Conservation (phyloP, 768 basidiomycete species). For the Pseudohyphozyma bogoriensis region DNA sequence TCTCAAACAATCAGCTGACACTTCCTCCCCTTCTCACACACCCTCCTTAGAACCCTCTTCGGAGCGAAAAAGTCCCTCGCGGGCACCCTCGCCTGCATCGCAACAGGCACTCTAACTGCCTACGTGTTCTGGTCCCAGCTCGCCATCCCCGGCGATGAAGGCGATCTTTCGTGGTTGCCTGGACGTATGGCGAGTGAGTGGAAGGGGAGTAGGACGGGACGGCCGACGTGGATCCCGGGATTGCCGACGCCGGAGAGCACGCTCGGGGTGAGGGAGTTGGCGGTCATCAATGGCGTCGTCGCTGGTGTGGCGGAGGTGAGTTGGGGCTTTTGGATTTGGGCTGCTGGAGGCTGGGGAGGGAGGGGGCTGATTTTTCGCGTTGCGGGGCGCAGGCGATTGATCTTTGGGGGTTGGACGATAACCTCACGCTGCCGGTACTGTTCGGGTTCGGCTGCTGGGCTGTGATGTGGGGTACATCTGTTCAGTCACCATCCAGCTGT, state of each 20-base stretch:
- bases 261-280: conserved; percentile 7
- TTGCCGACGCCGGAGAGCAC: conserved; percentile 18
- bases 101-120: conserved; percentile 25
- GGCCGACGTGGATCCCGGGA: conserved; percentile 4
- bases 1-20: background rate
- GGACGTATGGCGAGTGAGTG: conserved; percentile 6
- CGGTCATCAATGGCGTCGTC: conserved; percentile 22
- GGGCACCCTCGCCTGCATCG: conserved; percentile 29
- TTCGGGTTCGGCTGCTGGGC: conserved; percentile 13
- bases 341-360: background rate
- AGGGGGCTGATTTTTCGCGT: background rate
- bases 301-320: conserved; percentile 29
- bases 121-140: conserved; percentile 30
- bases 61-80: conserved; percentile 33
- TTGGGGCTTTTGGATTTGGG: background rate
- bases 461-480: background rate
- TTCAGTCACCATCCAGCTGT: too few species aligned
- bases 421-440: conserved; percentile 29
- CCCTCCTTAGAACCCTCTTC: conserved; percentile 17
- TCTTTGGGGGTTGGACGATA: conserved; percentile 32
- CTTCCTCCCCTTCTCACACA: background rate
- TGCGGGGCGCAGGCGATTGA: conserved; percentile 29
- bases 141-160: conserved; percentile 24
- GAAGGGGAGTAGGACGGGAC: conserved; percentile 1
- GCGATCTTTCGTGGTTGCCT: conserved; percentile 30